Percentiles rank a stretch among this genome's conserved stretches.
phyloP scores from a whole-genome alignment of 1,284 basidiomycete species.

The Leucoagaricus sp. region DNA sequence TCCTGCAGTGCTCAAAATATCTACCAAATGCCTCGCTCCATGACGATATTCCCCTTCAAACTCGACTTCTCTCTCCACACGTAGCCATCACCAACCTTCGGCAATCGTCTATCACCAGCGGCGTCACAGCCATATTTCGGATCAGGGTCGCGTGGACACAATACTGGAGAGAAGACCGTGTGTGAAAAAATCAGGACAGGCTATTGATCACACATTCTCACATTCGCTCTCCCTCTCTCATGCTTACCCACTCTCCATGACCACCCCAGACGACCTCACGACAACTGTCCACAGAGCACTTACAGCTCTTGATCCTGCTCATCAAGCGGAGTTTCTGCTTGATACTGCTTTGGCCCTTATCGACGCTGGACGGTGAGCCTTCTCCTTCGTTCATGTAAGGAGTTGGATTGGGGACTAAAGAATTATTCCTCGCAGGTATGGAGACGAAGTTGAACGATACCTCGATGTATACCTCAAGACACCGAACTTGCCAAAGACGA shows the following conservation, averaged over 20 bases:
- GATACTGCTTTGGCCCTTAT: slow-evolving; percentile 58
- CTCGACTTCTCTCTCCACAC: too few species aligned
- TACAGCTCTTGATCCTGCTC: slow-evolving; percentile 44
- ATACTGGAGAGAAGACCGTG: too few species aligned
- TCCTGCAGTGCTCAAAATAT: too few species aligned
- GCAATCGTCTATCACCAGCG: too few species aligned
- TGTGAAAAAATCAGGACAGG: too few species aligned
- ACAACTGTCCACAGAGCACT: slow-evolving; percentile 56
- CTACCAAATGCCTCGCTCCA: too few species aligned
- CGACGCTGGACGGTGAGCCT: slow-evolving; percentile 47
- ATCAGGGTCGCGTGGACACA: too few species aligned
- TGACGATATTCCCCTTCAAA: too few species aligned
- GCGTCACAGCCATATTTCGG: too few species aligned
- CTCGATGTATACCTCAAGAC: slow-evolving; percentile 64
- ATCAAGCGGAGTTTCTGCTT: slow-evolving; percentile 62
- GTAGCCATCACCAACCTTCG: too few species aligned
- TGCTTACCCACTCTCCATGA: slow-evolving; percentile 18
- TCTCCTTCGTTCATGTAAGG: not conserved
- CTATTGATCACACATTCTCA: not conserved
- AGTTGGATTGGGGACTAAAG: not conserved
- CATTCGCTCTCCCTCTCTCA: not conserved
- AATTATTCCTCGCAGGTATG: slow-evolving; percentile 44
- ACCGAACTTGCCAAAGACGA: slow-evolving; percentile 51
- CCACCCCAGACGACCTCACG: slow-evolving; percentile 54
- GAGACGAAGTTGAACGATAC: slow-evolving; percentile 61